These are phyloP conservation scores for Colletotrichum acutatum DNA, from an alignment of 2,329 filamentous ascomycete genomes.

Conservation along the genomic window DNA sequence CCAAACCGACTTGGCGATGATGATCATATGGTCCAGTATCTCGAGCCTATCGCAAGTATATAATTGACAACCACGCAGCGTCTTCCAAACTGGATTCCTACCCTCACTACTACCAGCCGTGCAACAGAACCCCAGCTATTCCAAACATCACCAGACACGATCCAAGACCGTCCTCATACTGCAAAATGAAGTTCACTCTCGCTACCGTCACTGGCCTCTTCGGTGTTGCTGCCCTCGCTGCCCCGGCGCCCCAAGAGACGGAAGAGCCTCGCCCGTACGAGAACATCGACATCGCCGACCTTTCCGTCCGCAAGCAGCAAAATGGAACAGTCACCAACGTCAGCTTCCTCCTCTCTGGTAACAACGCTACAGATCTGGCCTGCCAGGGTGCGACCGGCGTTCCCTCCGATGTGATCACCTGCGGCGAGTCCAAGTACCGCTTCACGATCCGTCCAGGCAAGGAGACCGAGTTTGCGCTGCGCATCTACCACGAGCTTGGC, in stretches of 20 bases:
- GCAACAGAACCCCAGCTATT: background rate
- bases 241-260: conserved; percentile 24
- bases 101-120: background rate
- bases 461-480: conserved; percentile 36
- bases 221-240: conserved; percentile 37
- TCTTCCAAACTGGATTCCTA: background rate
- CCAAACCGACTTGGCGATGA: conserved; percentile 17
- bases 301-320: conserved; percentile 39
- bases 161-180: background rate
- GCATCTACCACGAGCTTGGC: conserved; percentile 40
- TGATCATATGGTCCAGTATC: background rate
- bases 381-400: conserved; percentile 34
- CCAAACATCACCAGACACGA: too few relatives aligned
- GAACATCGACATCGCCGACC: conserved; percentile 40
- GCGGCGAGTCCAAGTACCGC: conserved; percentile 43
- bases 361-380: conserved; percentile 32
- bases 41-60: background rate
- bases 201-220: conserved; percentile 36
- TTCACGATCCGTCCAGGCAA: conserved; percentile 40
- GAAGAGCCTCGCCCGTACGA: conserved; percentile 30
- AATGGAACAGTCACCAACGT: conserved; percentile 34
- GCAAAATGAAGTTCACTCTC: conserved; percentile 41
- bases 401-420: conserved; percentile 40
- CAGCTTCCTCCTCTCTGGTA: conserved; percentile 39
- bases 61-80: background rate